Conservation (phyloP, 768 basidiomycete species). For the Coprinopsis marcescibilis region DNA sequence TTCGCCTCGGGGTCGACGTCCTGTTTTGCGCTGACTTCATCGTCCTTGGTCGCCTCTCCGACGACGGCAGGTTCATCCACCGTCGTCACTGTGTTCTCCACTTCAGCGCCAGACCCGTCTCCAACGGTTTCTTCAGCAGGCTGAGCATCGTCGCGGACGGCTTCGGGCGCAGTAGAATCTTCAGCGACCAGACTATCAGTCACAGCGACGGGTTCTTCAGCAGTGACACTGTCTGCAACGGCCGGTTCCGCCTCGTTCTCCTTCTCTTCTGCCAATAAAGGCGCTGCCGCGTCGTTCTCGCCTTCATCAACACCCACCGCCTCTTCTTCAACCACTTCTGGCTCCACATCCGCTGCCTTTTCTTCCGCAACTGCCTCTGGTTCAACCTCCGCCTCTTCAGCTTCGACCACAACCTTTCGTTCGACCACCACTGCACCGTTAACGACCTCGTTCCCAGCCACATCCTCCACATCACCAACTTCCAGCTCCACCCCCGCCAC, state of each 20-base stretch:
- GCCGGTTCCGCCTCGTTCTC: neutral
- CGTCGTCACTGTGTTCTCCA: no score
- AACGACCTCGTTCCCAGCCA: neutral
- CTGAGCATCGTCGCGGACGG: no score
- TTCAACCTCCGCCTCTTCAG: neutral
- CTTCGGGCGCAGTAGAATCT: no score
- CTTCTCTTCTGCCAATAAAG: neutral
- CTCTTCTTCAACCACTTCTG: neutral
- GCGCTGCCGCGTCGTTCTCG: neutral
- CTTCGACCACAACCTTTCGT: neutral
- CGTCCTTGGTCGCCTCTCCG: no score
- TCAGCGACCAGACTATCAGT: no score
- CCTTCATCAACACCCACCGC: neutral
- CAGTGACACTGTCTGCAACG: neutral
- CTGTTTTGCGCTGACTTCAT: no score
- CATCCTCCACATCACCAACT: constrained; percentile 6
- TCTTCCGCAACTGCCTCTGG: neutral
- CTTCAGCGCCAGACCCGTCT: no score
- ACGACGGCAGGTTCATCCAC: no score
- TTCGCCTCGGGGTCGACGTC: no score
- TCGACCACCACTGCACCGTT: neutral
- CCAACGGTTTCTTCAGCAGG: no score
- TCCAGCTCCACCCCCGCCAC: neutral
- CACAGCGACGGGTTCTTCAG: no score
- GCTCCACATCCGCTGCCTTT: neutral